Evolutionary conservation across 2,329 filamentous ascomycete species (phyloP), one percentile per base, ranked within the genome.

Genomic region (Setomelanomma holmii): DNA sequence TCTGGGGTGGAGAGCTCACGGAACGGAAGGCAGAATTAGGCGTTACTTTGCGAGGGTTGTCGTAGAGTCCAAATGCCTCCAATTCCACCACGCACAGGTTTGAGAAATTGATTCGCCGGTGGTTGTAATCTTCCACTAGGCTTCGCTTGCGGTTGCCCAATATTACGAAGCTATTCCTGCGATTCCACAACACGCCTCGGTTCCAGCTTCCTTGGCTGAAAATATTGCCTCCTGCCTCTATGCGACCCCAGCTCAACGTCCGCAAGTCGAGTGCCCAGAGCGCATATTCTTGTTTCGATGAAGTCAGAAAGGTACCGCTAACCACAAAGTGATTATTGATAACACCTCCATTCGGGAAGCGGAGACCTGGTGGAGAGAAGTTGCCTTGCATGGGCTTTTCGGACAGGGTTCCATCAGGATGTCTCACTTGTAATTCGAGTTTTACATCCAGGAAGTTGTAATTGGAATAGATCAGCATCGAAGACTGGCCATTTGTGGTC

Each of bases 141-240:
- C 90, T 97, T 56, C 95, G 83, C 75, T 96, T 96, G 33, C 95
- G 86, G 73, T 97, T 96, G 40, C 95, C 95, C 33, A 99, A 82
- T 58, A 99, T 93, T 27, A 98, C 92, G 77, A 98, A 99, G 0
- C 91, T 91, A 71, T 97, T 99, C 57, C 95, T 85, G 38, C 93
- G 85, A 67, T 90, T 90, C 95, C 95, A 99, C 6, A 99, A 76
- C 23, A 99, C 86, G 35, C 95, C 95, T 51, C 95, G 84, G 71
- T 99, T 99, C 95, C 95, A 99, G 75, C 93, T 98, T 39, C 95
- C 95, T 72, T 96, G 91, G 67, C 91, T 93, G 74, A 99, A 98
- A 3, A 98, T 93, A 56, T 88, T 93, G 7, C 93, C 73, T 20
- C 93, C 93, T 0, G 93, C 95, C 75, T 99, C 95, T 60, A 99